Base-by-base conservation (phyloP, 2,329 filamentous ascomycete genomes). In the Colletotrichum nymphaeae region DNA sequence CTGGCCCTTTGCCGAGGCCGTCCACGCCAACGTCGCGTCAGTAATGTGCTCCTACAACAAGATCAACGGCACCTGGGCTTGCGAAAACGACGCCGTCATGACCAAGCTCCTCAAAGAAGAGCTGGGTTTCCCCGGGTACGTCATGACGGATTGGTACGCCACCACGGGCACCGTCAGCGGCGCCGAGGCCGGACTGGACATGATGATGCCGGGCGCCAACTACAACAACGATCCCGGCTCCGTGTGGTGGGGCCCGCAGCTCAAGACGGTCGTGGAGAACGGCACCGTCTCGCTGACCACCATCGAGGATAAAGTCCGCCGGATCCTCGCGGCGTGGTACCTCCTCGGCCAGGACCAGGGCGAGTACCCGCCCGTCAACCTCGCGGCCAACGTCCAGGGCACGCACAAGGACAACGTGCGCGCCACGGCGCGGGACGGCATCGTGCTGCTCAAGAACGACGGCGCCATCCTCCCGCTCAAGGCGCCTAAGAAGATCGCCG, bases 41-140 rank as follows among this genome's bases (percentile, higher is more conserved):
- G 82, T 93, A 57, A 94, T 94, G 93, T 94, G 93, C 83, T 91
- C 90, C 22, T 94, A 94, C 82, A 92, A 93, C 79, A 91, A 91
- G 79, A 83, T 94, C 79, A 93, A 94, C 81, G 90, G 90, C 75
- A 91, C 89, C 16, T 93, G 91, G 81, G 87, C 87, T 5, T 94
- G 93, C 80, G 88, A 92, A 78, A 93, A 92, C 81, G 87, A 88
- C 72, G 84, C 88, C 62, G 81, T 86, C 3, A 79, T 93, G 67
- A 92, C 92, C 78, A 87, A 87, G 62, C 79, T 94, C 4, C 83
- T 94, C 19, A 94, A 94, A 82, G 82, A 86, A 16, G 91, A 95
- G 80, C 87, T 97, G 14, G 94, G 93, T n/a, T 96, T 95, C 86
- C 91, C 79, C 86, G 94, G 85, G 7, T 86, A 85, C 70, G 79